Evolutionary conservation across 352 stramenopile genomes (phyloP).

Genomic region (Pythium monospermum): DNA sequence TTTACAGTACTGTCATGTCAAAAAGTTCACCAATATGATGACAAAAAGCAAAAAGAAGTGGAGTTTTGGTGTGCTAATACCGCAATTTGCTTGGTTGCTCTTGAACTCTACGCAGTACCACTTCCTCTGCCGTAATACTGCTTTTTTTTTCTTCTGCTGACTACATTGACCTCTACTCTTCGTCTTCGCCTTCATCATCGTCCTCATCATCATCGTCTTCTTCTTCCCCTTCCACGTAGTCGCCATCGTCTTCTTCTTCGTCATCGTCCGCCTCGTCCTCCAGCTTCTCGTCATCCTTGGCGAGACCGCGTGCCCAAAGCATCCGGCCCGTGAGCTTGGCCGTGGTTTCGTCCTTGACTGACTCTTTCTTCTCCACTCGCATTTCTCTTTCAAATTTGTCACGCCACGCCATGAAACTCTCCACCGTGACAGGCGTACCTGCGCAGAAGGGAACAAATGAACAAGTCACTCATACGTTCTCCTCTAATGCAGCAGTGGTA

Average conservation of each 20-base stretch:
- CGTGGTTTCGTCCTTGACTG: conserved; percentile 58
- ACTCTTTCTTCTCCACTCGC: conserved; percentile 34
- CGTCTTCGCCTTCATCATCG: conserved; percentile 24
- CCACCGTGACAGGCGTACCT: conserved; percentile 78
- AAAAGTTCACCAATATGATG: no score
- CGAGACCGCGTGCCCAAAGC: conserved; percentile 71
- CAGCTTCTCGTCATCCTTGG: conserved; percentile 54
- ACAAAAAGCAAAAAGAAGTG: not conserved
- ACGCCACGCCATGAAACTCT: conserved; percentile 70
- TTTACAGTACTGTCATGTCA: no score
- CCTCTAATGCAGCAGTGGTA: not conserved
- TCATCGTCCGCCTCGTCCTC: conserved; percentile 46
- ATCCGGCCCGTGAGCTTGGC: conserved; percentile 77
- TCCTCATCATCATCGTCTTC: conserved; percentile 35
- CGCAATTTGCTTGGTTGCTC: no score
- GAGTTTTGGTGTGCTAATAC: no score
- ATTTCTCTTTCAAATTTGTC: conserved; percentile 70
- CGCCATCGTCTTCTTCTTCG: conserved; percentile 35
- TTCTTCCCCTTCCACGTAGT: conserved; percentile 37
- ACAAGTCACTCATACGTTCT: no score
- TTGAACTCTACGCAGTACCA: not conserved
- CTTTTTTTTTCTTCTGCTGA: conserved; percentile 18
- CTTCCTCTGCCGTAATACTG: not conserved
- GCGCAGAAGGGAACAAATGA: no score
- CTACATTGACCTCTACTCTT: conserved; percentile 22